Percentiles rank a stretch among this genome's conserved stretches.
phyloP scores from a whole-genome alignment of 2,329 filamentous ascomycete genomes.

The Periconia macrospinosa region DNA sequence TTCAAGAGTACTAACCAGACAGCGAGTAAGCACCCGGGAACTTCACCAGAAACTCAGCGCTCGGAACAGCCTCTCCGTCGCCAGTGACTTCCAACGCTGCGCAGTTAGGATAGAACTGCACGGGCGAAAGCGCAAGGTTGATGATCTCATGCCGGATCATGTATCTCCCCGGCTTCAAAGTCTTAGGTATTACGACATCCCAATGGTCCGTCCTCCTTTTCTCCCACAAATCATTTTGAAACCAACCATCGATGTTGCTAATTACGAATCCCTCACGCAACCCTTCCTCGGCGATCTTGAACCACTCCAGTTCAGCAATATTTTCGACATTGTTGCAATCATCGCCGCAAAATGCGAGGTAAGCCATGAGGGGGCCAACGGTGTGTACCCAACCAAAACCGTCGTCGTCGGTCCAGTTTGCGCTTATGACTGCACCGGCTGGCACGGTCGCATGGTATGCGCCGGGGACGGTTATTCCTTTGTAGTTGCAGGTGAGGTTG shows the following conservation, averaged over 20 bases:
- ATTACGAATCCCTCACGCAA: conserved; percentile 3
- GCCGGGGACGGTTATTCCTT: conserved; percentile 3
- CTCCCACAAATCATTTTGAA: conserved; percentile 8
- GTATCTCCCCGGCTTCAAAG: conserved; percentile 10
- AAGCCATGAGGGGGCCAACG: conserved; percentile 1
- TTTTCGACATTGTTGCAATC: conserved; percentile 7
- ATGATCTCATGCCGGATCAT: conserved; percentile 15
- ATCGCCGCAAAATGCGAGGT: conserved; percentile 6
- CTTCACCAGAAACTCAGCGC: conserved; percentile 11
- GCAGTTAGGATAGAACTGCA: conserved; percentile 14
- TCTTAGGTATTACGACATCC: conserved; percentile 4
- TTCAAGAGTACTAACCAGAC: conserved; percentile 4
- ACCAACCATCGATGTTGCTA: conserved; percentile 7
- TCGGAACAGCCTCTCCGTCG: neutral
- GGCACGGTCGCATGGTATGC: conserved; percentile 7
- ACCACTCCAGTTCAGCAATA: conserved; percentile 7
- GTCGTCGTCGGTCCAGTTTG: conserved; percentile 1
- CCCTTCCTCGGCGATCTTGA: conserved; percentile 14
- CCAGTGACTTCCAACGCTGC: conserved; percentile 9
- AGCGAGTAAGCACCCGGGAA: conserved; percentile 10
- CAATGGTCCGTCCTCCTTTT: conserved; percentile 5
- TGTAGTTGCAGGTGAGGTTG: conserved; percentile 10
- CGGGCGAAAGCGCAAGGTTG: conserved; percentile 5
- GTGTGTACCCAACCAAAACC: conserved; percentile 7
- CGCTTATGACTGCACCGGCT: conserved; percentile 5